These are phyloP conservation scores for Theobroma grandiflorum DNA, from an alignment of 441 rosid genomes.

Conservation along the genomic window DNA sequence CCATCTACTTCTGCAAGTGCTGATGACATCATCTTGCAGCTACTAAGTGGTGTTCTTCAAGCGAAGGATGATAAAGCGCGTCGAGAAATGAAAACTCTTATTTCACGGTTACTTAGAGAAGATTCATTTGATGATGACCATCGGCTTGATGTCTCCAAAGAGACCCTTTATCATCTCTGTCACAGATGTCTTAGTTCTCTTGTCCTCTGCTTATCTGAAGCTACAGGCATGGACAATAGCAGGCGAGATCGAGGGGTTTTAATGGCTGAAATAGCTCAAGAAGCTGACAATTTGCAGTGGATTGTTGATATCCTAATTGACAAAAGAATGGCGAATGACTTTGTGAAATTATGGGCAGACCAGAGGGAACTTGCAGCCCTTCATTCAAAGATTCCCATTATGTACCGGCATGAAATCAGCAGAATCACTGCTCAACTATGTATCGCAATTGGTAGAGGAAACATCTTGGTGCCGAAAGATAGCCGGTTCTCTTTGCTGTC, in stretches of 20 bases:
- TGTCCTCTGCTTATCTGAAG: constrained; percentile 82
- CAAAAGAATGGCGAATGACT: constrained; percentile 71
- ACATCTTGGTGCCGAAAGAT: constrained; percentile 74
- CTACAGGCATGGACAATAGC: constrained; percentile 51
- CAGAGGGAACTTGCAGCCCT: constrained; percentile 86
- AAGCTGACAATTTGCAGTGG: constrained; percentile 94
- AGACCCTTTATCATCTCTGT: constrained; percentile 75
- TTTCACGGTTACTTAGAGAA: constrained; percentile 76
- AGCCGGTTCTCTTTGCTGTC: constrained; percentile 67
- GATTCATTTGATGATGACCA: constrained; percentile 50
- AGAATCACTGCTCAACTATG: constrained; percentile 85
- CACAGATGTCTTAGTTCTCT: constrained; percentile 81
- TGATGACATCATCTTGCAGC: constrained; percentile 73
- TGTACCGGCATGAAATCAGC: constrained; percentile 89
- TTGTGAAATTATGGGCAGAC: constrained; percentile 88
- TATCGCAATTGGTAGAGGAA: constrained; percentile 85
- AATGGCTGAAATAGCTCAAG: constrained; percentile 85
- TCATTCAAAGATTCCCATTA: constrained; percentile 81
- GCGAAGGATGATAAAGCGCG: constrained; percentile 93
- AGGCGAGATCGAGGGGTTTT: constrained; percentile 66
- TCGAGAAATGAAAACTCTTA: constrained; percentile 79
- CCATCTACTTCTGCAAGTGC: constrained; percentile 58
- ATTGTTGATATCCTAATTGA: constrained; percentile 80
- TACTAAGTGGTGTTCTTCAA: constrained; percentile 71
- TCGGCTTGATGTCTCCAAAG: constrained; percentile 65